These are phyloP conservation scores for Lactarius deliciosus DNA, from an alignment of 768 basidiomycete genomes.

Conservation along the genomic window DNA sequence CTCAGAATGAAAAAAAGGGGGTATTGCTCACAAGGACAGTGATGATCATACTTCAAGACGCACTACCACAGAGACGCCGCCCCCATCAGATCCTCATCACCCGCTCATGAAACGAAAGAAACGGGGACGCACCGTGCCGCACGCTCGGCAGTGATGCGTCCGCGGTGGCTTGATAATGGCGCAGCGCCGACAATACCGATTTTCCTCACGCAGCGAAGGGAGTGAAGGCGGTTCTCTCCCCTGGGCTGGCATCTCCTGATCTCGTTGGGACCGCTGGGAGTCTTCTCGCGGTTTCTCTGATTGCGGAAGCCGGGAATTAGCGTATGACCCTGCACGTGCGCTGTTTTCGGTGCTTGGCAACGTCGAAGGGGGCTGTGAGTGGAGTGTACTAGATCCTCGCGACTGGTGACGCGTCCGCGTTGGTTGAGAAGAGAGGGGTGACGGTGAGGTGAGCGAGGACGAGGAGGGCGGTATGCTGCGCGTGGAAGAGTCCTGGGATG, in stretches of 20 bases:
- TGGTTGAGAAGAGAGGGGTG: constrained; percentile 3
- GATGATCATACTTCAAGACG: constrained; percentile 82
- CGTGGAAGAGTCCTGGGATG: constrained; percentile 17
- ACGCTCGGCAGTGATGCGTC: constrained; percentile 77
- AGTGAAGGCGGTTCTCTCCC: constrained; percentile 38
- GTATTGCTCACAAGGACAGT: constrained; percentile 72
- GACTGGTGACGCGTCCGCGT: constrained; percentile 8
- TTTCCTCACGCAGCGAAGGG: constrained; percentile 56
- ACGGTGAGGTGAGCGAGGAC: constrained; percentile 14
- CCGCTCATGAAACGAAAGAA: not conserved
- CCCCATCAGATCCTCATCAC: not conserved
- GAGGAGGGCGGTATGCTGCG: constrained; percentile 24
- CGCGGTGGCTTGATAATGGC: constrained; percentile 69
- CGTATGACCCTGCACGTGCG: not conserved
- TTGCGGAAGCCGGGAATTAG: not conserved
- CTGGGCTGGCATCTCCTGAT: not conserved
- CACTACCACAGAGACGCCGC: constrained; percentile 48
- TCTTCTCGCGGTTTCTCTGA: constrained; percentile 1
- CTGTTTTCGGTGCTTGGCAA: constrained; percentile 10
- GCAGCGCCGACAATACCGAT: constrained; percentile 66
- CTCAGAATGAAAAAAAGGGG: not conserved
- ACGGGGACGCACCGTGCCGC: constrained; percentile 65
- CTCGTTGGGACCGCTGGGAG: not conserved
- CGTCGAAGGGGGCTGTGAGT: not conserved
- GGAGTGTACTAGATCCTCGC: constrained; percentile 14